Evolutionary conservation across 1,139 yeast species (phyloP).

Genomic region (Lodderomyces jiufengensis): DNA sequence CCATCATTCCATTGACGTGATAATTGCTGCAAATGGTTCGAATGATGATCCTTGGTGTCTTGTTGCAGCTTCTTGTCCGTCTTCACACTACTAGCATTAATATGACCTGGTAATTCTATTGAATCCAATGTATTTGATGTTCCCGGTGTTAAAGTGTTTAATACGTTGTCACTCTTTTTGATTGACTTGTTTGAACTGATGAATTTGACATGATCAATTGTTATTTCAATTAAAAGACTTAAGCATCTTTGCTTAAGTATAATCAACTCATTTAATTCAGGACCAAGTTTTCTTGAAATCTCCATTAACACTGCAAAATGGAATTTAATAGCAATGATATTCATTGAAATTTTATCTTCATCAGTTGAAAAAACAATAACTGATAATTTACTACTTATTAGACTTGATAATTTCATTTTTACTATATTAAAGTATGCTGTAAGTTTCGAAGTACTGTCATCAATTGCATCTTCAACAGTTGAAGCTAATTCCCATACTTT

Average conservation of each 20-base stretch:
- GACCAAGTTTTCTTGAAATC: slow-evolving; percentile 13
- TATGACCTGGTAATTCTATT: slow-evolving; percentile 38
- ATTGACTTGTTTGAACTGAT: slow-evolving; percentile 7
- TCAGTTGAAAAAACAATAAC: slow-evolving; percentile 26
- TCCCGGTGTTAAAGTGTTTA: neutral
- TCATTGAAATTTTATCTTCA: slow-evolving; percentile 31
- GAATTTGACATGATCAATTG: slow-evolving; percentile 17
- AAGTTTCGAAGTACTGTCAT: slow-evolving; percentile 4
- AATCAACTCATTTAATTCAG: slow-evolving; percentile 9
- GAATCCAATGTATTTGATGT: slow-evolving; percentile 29
- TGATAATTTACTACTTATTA: slow-evolving; percentile 23
- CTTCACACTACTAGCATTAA: slow-evolving; percentile 31
- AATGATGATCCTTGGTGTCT: slow-evolving; percentile 2
- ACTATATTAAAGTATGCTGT: slow-evolving; percentile 16
- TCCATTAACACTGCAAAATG: slow-evolving; percentile 24
- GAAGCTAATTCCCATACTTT: slow-evolving; percentile 4
- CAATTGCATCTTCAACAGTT: neutral
- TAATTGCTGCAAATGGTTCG: slow-evolving; percentile 10
- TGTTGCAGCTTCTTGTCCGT: slow-evolving; percentile 8
- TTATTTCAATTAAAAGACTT: slow-evolving; percentile 14
- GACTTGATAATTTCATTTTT: slow-evolving; percentile 21
- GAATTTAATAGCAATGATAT: slow-evolving; percentile 27
- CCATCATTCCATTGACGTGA: slow-evolving; percentile 11
- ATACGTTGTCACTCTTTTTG: neutral
- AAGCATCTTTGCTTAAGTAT: slow-evolving; percentile 15